These are phyloP conservation scores for Colletotrichum siamense DNA, from an alignment of 2,329 filamentous ascomycete species.

Conservation along the genomic window DNA sequence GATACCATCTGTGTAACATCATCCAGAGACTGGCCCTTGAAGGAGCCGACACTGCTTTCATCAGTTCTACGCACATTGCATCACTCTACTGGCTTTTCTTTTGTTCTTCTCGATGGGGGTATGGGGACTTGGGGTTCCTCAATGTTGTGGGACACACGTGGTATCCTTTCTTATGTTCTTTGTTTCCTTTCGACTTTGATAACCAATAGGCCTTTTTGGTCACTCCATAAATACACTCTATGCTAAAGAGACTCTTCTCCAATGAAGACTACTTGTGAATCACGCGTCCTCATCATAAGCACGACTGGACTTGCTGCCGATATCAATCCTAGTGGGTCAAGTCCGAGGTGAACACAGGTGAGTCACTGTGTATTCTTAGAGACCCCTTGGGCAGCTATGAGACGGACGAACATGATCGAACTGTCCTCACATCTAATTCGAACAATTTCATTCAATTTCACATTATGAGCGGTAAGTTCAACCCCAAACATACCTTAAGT, in stretches of 20 bases:
- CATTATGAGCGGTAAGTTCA: not conserved
- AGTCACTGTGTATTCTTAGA: not conserved
- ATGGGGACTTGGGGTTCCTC: not conserved
- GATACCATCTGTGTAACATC: not conserved
- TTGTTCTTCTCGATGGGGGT: not conserved
- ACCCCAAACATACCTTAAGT: too few species aligned
- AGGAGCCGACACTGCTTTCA: not conserved
- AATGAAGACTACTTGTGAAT: not conserved
- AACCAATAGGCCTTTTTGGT: not conserved
- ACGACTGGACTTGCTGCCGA: not conserved
- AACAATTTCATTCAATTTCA: not conserved
- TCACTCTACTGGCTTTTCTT: not conserved
- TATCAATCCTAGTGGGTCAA: not conserved
- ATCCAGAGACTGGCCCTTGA: not conserved
- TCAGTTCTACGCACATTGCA: not conserved
- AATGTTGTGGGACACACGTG: not conserved
- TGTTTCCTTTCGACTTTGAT: not conserved
- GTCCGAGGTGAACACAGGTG: not conserved
- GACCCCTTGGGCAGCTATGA: not conserved
- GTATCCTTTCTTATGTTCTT: not conserved
- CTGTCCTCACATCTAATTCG: not conserved
- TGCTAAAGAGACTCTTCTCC: not conserved
- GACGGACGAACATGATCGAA: not conserved
- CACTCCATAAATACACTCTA: not conserved
- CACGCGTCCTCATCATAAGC: not conserved